Percentiles rank a stretch among this genome's conserved stretches.
Conservation (phyloP, 768 basidiomycete genomes). For the Lactarius trivialis region DNA sequence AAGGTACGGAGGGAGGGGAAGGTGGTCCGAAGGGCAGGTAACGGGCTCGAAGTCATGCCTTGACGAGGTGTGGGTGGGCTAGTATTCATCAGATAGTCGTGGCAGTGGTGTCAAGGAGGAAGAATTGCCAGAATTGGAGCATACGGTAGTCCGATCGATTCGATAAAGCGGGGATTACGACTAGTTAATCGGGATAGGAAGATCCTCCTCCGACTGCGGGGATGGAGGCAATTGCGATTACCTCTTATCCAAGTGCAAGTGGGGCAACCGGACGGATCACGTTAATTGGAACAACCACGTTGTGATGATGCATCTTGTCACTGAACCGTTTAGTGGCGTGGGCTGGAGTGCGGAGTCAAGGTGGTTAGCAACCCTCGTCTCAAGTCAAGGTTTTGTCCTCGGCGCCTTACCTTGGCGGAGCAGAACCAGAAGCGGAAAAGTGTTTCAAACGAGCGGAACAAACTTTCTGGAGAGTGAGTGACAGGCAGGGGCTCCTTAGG, state of each 20-base stretch:
- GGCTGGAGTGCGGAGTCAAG: not conserved
- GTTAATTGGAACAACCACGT: not conserved
- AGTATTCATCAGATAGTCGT: not conserved
- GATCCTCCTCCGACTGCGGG: not conserved
- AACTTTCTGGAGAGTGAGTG: no score
- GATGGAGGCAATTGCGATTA: not conserved
- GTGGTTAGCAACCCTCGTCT: no score
- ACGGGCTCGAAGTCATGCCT: conserved; percentile 46
- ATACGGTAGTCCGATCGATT: not conserved
- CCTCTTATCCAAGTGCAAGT: not conserved
- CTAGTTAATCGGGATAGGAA: conserved; percentile 46
- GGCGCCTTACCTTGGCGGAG: no score
- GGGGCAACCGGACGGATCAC: not conserved
- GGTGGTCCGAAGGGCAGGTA: conserved; percentile 33
- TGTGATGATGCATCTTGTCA: not conserved
- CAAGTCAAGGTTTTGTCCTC: no score
- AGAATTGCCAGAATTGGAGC: conserved; percentile 11
- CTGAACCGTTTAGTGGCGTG: not conserved
- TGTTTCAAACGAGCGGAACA: conserved; percentile 7
- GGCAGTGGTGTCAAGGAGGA: conserved; percentile 18
- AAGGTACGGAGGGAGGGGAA: no score
- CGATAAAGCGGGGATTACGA: conserved; percentile 48
- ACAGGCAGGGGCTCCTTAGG: conserved; percentile 30
- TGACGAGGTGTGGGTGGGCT: conserved; percentile 71
- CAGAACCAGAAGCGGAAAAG: no score